Percentiles rank a stretch among this genome's conserved stretches.
Evolutionary conservation across 2,329 filamentous ascomycete species (phyloP).

Genomic region (Paracorniculantispora psalliotae): DNA sequence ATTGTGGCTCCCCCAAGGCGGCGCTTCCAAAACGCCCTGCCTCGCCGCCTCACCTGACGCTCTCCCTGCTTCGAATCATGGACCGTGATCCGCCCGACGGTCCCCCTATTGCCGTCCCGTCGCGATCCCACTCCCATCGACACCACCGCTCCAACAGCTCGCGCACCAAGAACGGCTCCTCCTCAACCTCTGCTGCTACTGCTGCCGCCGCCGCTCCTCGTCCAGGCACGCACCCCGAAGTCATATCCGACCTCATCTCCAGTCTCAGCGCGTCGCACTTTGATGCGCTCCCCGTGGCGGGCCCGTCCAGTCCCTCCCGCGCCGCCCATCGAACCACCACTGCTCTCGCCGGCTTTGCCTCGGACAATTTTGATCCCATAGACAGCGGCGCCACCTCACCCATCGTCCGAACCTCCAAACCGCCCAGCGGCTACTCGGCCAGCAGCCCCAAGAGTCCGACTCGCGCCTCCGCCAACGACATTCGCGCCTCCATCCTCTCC

Average conservation of each 20-base stretch:
- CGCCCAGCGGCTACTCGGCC: constrained; percentile 62
- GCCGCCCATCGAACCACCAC: constrained; percentile 19
- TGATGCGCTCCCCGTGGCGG: constrained; percentile 48
- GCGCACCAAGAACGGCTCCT: constrained; percentile 17
- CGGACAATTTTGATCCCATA: constrained; percentile 45
- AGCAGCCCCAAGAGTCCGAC: constrained; percentile 47
- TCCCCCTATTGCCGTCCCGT: constrained; percentile 9
- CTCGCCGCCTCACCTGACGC: too few species aligned
- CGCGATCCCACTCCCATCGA: constrained; percentile 7
- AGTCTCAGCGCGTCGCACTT: constrained; percentile 68
- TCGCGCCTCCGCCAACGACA: constrained; percentile 37
- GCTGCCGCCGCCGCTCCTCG: constrained; percentile 48
- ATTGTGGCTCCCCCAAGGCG: constrained; percentile 1
- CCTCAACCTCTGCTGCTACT: constrained; percentile 18
- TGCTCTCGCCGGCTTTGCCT: constrained; percentile 30
- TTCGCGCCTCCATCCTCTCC: constrained; percentile 55
- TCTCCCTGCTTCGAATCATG: constrained; percentile 1
- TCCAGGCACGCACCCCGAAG: too few species aligned
- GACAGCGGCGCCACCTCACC: constrained; percentile 62
- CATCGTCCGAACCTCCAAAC: constrained; percentile 75
- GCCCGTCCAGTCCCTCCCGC: constrained; percentile 28
- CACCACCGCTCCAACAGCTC: constrained; percentile 5
- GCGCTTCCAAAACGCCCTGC: too few species aligned
- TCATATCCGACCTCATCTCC: constrained; percentile 66
- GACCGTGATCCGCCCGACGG: constrained; percentile 4